Evolutionary conservation across 306 rosid genomes (phyloP).

Genomic region (Senna siamea): DNA sequence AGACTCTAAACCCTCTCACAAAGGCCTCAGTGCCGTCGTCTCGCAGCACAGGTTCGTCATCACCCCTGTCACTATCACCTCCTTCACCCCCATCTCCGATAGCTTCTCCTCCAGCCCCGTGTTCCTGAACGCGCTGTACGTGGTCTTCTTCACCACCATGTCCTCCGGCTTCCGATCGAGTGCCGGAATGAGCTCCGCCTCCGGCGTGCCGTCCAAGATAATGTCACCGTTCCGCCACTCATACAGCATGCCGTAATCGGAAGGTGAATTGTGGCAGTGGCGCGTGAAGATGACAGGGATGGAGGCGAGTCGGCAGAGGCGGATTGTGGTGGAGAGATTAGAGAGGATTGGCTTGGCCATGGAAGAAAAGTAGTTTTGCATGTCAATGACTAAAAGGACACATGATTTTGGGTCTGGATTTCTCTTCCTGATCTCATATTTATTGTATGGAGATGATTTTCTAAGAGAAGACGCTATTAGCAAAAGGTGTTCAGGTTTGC

Average conservation of each 20-base stretch:
- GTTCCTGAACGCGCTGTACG: constrained; percentile 60
- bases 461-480: constrained; percentile 17
- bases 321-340: constrained; percentile 62
- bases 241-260: constrained; percentile 54
- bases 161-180: constrained; percentile 47
- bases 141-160: too few species aligned
- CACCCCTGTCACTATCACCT: constrained; percentile 75
- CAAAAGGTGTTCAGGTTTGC: neutral
- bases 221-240: constrained; percentile 81
- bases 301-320: constrained; percentile 62
- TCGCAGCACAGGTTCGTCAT: constrained; percentile 83
- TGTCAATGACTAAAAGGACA: constrained; percentile 64
- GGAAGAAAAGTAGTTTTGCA: constrained; percentile 65
- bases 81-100: constrained; percentile 60
- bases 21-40: constrained; percentile 79
- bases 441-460: constrained; percentile 36
- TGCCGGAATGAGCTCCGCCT: constrained; percentile 51
- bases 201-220: constrained; percentile 58
- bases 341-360: constrained; percentile 58
- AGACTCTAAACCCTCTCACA: constrained; percentile 65
- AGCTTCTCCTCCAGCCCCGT: constrained; percentile 57
- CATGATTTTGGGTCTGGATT: constrained; percentile 58
- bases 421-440: constrained; percentile 59
- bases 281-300: constrained; percentile 77
- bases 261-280: constrained; percentile 60